A percentile compares a stretch with the other conserved stretches of the same genome.
phyloP scores from a whole-genome alignment of 148 eudicot genomes.

The Limonium bicolor region DNA sequence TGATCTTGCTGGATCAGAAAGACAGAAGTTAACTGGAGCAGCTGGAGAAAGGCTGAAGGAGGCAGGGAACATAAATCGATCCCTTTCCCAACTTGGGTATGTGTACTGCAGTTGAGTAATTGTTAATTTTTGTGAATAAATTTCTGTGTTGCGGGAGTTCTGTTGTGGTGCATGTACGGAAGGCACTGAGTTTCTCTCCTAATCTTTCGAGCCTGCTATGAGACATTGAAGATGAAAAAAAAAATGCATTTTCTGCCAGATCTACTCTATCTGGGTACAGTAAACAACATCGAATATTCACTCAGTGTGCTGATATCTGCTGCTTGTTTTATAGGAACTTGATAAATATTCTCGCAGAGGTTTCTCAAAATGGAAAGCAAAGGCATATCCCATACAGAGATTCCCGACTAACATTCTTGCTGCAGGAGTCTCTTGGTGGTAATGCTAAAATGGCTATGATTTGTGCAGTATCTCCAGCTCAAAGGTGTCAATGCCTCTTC shows the following conservation, averaged over 20 bases:
- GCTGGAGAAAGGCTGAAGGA: conserved; percentile 98
- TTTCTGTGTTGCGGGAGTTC: no score
- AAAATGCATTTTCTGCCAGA: no score
- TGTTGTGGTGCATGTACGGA: no score
- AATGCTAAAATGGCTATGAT: conserved; percentile 98
- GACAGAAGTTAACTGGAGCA: conserved; percentile 93
- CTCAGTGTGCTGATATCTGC: no score
- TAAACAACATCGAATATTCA: no score
- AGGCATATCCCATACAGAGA: conserved; percentile 97
- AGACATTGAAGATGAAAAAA: no score
- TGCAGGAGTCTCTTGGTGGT: conserved; percentile 98
- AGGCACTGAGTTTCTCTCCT: no score
- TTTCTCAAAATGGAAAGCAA: conserved; percentile 93
- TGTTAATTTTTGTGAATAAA: no score
- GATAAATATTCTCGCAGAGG: conserved; percentile 91
- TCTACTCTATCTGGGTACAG: no score
- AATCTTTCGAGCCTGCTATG: no score
- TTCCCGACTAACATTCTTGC: conserved; percentile 82
- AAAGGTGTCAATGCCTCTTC: conserved; percentile 29
- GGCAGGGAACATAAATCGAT: conserved; percentile 93
- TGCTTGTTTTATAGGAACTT: conserved; percentile 67
- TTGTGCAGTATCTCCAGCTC: conserved; percentile 87
- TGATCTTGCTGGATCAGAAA: conserved; percentile 99
- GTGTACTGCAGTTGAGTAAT: no score
- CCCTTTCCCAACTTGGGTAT: conserved; percentile 97